Evolutionary conservation across 2,329 filamentous ascomycete genomes (phyloP), one percentile per base, ranked within the genome.

Genomic region (Ceratocystis harringtonii): DNA sequence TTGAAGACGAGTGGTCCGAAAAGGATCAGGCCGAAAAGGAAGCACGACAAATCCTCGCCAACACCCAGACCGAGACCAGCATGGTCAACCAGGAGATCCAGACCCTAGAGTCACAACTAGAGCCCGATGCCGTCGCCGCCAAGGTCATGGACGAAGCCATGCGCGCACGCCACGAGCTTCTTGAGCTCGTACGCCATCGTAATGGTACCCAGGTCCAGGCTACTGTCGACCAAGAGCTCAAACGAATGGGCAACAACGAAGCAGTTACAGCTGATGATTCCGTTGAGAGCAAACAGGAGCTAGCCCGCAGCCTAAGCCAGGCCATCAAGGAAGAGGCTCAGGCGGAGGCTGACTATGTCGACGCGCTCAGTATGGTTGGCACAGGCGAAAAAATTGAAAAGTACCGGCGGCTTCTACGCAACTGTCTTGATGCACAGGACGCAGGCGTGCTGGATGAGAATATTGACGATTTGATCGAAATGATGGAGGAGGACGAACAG

Each of bases 1-100:
- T 90, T 71, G 89, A 94, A 67, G 82, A 86, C 32, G 88, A 92
- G 72, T 83, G 89, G 70, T 80, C 82, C 63, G 87, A 91, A 69
- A 90, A 89, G 72, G 84, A 90, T 63, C 79, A 81, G 19, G 84
- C 84, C 2, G 85, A 88, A 71, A 80, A 81, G 30, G 88, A 89
- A 72, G 86, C 86, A 2, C 82, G 82, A 62, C 79, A 83, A 17
- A 83, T 86, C 65, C 78, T 90, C 17, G 78, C 79, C 68, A 86
- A 86, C 69, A 85, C 87, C 0, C 83, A 88, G 68, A 79, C 81
- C 41, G 89, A 92, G 72, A 78, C 90, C 3, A 80, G 82, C 57
- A 76, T 78, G 0, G 77, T 87, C 17, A 81, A 80, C 12, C 80
- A 83, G 66, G 81, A 86, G 69, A 80, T 86, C 48, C 76, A 78